A percentile compares a stretch with the other conserved stretches of the same genome.
These are phyloP conservation scores for Rauvolfia tetraphylla DNA, from an alignment of 257 asterid genomes.

Conservation along the genomic window DNA sequence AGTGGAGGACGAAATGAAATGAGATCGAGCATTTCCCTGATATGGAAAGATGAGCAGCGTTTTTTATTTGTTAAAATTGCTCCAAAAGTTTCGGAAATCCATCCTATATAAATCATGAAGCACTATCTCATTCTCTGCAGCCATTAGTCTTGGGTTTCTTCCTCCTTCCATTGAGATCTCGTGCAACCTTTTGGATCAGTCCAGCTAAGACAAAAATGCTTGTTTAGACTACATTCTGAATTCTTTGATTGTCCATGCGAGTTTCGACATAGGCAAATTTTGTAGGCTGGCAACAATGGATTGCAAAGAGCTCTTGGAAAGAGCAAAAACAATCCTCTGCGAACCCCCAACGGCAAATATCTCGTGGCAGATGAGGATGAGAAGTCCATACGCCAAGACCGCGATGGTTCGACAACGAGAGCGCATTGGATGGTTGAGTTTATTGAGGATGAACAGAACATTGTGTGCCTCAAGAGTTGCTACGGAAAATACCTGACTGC, in stretches of 20 bases:
- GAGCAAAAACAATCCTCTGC: conserved; percentile 52
- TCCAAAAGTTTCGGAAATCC: neutral
- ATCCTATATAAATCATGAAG: neutral
- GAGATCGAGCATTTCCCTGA: too few species aligned
- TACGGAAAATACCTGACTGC: conserved; percentile 63
- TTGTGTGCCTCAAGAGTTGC: conserved; percentile 52
- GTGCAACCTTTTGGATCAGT: neutral
- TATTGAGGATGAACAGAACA: conserved; percentile 41
- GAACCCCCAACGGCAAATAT: conserved; percentile 61
- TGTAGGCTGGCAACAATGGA: neutral
- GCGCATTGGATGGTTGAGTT: conserved; percentile 71
- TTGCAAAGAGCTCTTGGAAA: conserved; percentile 50
- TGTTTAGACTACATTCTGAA: neutral
- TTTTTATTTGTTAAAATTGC: neutral
- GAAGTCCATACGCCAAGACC: conserved; percentile 54
- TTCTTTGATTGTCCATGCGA: too few species aligned
- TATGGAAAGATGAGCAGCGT: too few species aligned
- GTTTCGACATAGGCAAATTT: too few species aligned
- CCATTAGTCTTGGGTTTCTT: neutral
- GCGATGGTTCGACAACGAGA: conserved; percentile 48
- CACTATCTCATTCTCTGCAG: neutral
- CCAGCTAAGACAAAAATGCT: neutral
- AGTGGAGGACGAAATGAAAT: too few species aligned
- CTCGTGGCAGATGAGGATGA: conserved; percentile 60
- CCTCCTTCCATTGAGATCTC: neutral